Percentiles rank a stretch among this genome's conserved stretches.
Evolutionary conservation across 1,139 yeast genomes (phyloP).

Genomic region (Taphrina flavorubra): DNA sequence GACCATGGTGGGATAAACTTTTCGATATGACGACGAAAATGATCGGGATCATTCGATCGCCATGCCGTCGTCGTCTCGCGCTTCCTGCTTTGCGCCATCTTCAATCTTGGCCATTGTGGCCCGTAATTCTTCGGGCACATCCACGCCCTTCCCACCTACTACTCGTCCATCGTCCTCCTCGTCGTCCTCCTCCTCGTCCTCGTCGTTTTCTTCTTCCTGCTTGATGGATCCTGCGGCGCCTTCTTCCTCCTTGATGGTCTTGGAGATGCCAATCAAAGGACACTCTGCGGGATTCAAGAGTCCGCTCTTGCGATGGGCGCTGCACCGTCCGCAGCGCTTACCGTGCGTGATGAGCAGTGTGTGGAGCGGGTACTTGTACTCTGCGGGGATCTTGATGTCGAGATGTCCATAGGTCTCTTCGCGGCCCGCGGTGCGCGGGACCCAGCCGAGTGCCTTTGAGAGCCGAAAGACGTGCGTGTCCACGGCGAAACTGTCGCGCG

Average conservation of each 20-base stretch:
- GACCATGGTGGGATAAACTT: slow-evolving; percentile 86
- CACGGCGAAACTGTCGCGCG: slow-evolving; percentile 41
- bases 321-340: slow-evolving; percentile 33
- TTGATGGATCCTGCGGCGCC: slow-evolving; percentile 2
- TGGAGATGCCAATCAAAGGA: slow-evolving; percentile 25
- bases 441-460: slow-evolving; percentile 37
- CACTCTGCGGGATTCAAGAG: slow-evolving; percentile 23
- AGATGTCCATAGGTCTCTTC: slow-evolving; percentile 39
- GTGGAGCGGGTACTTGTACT: slow-evolving; percentile 40
- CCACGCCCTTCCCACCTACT: not conserved
- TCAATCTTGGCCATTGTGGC: slow-evolving; percentile 42
- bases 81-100: slow-evolving; percentile 33
- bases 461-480: slow-evolving; percentile 42
- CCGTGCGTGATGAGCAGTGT: slow-evolving; percentile 38
- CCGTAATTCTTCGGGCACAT: slow-evolving; percentile 19
- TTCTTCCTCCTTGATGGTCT: slow-evolving; percentile 40
- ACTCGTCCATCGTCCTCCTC: slow-evolving; percentile 13
- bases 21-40: not conserved
- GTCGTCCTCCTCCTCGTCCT: slow-evolving; percentile 31
- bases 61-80: slow-evolving; percentile 32
- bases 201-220: slow-evolving; percentile 39
- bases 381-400: slow-evolving; percentile 37
- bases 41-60: not conserved
- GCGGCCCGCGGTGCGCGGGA: slow-evolving; percentile 33
- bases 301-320: slow-evolving; percentile 36